Percentiles rank a stretch among this genome's conserved stretches.
Evolutionary conservation across 495 filamentous ascomycete genomes (phyloP).

Genomic region (Daldinia grandis): DNA sequence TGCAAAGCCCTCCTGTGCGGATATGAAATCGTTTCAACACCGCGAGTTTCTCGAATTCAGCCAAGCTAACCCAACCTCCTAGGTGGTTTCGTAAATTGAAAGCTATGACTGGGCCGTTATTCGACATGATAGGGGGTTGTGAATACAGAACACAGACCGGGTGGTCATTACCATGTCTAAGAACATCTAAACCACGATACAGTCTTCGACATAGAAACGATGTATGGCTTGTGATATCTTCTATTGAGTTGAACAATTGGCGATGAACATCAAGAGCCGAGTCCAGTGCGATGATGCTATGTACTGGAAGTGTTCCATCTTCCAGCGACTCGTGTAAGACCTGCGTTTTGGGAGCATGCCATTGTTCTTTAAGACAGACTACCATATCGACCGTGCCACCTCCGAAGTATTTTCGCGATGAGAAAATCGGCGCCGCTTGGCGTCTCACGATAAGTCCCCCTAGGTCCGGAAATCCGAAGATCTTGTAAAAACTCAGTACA

Average conservation of each 20-base stretch:
- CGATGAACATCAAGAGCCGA: slow-evolving; percentile 74
- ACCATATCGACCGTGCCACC: slow-evolving; percentile 95
- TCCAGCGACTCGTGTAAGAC: slow-evolving; percentile 84
- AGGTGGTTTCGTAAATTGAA: slow-evolving; percentile 78
- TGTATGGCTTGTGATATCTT: slow-evolving; percentile 76
- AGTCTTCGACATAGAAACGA: slow-evolving; percentile 68
- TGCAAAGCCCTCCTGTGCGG: slow-evolving; percentile 87
- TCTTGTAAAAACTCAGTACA: slow-evolving; percentile 93
- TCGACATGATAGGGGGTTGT: slow-evolving; percentile 48
- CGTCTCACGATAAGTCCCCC: slow-evolving; percentile 87
- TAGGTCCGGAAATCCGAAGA: slow-evolving; percentile 94
- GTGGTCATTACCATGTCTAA: slow-evolving; percentile 74
- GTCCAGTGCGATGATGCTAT: slow-evolving; percentile 84
- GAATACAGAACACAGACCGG: slow-evolving; percentile 75
- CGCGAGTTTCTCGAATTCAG: slow-evolving; percentile 85
- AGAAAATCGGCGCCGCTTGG: slow-evolving; percentile 67
- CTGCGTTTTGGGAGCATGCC: slow-evolving; percentile 76
- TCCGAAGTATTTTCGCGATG: slow-evolving; percentile 80
- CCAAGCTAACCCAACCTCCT: slow-evolving; percentile 78
- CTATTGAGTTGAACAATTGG: slow-evolving; percentile 75
- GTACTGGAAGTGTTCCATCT: slow-evolving; percentile 89
- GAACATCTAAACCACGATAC: slow-evolving; percentile 62
- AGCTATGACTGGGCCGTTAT: slow-evolving; percentile 75
- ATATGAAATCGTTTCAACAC: slow-evolving; percentile 80
- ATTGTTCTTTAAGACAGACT: slow-evolving; percentile 66